Evolutionary conservation across 345 rosid genomes (phyloP), one percentile per base, ranked within the genome.

Genomic region (Ailanthus altissimus): DNA sequence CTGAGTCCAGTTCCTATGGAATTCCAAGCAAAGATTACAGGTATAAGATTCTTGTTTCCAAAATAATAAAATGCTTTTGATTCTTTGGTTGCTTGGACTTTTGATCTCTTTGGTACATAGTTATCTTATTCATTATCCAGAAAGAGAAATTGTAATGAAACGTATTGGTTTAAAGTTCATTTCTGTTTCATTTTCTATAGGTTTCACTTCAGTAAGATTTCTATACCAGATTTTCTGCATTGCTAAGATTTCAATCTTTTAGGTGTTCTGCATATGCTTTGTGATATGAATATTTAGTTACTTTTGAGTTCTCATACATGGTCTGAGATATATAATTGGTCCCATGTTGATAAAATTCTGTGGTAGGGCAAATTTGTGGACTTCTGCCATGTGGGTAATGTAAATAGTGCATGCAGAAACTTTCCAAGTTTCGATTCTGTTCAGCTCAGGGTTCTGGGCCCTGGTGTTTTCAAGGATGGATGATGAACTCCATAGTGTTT

Each of bases 21-120:
- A 81, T 86, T 56, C 91, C 91, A 13, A 82, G 84, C 81, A 88
- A 88, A 84, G 89, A 88, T 75, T 85, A 81, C 83, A 86, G 91
- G 91, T 88, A 88, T 62, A 46, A 6, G 40, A 42, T 36, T 79
- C 68, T 20, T 63, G 46, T 54, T 65, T 64, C 11, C 6, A 49
- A 49, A 68, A 28, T 8, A 49, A 68, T 8, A 68, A 15, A 49
- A 28, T 49, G 4, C 25, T 26, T 47, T 12, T 65, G 40, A 36
- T 45, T 25, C 28, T 18, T 61, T 73, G 28, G 66, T 63, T 74
- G 25, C 32, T 42, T 45, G 65, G n/a, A 40, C 65, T n/a, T 16
- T 57, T 56, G 51, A 9, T n/a, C 51, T 36, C 38, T 56, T 8
- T 38, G 13, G 20, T n/a, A 15, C 51, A 56, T 57, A 21, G n/a